Base-by-base conservation (phyloP, 2,329 filamentous ascomycete species). In the Graphilbum ipis-grandicollis region DNA sequence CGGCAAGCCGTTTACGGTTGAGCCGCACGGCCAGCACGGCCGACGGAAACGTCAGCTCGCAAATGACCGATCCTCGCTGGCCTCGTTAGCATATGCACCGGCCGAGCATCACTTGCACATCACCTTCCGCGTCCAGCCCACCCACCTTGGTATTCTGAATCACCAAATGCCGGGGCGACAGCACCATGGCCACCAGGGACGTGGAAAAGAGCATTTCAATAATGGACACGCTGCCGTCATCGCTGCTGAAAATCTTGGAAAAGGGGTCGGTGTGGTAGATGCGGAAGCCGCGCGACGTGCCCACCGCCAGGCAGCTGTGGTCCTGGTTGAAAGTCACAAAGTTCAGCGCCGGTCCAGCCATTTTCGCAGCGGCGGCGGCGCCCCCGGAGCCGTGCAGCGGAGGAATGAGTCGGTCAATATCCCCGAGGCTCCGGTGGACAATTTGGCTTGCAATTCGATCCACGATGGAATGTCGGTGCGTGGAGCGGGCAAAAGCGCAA, bases 271-370 rank as follows among this genome's bases (percentile, higher is more conserved):
- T 96, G 46, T 85, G 88, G 59, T 93, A 98, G 52, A 94, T 88
- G 46, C 86, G 82, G 56, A 96, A 94, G 43, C 90, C 90, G 58
- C 80, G 85, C 31, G 83, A 83, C 43, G 90, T 96, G 43, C 84
- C 88, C 48, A 98, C 86, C 62, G 88, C 88, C 46, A 98, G 69
- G 58, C 88, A 88, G 68, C 82, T 93, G 64, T 93, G 85, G 65
- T 98, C 90, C 66, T 98, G 90, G 60, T 98, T 98, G 61, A 96
- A 98, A 31, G 88, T 94, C 50, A 98, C 84, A 61, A 93, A 98
- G 60, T 98, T 98, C 65, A 96, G 84, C 34, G 75, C 63, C 55
- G 79, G 76, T 45, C 53, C 67, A 44, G 75, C 61, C 76, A 83
- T 83, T 42, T 47, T 62, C 26, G 36, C 39, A 33, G 28, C 26